These are phyloP conservation scores for Penicillium expansum DNA, from an alignment of 2,329 filamentous ascomycete species.

Conservation along the genomic window DNA sequence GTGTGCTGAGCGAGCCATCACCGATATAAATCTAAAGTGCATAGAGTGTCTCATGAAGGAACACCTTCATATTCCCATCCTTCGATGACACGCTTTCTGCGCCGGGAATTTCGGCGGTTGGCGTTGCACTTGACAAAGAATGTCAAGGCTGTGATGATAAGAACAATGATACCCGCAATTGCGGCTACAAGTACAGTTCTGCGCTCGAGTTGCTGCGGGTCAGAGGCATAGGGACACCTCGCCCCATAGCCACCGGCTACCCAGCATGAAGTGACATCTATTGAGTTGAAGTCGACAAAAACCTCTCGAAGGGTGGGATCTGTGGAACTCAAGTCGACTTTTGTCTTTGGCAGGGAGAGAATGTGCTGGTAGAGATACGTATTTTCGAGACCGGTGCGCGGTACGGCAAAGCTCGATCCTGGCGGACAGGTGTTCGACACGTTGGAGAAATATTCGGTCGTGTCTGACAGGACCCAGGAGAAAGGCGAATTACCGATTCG, in stretches of 20 bases:
- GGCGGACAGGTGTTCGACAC: slow-evolving; percentile 50
- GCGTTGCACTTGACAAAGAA: slow-evolving; percentile 64
- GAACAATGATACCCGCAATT: slow-evolving; percentile 61
- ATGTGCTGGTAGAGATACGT: slow-evolving; percentile 52
- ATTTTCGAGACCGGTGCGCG: slow-evolving; percentile 63
- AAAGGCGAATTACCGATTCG: slow-evolving; percentile 55
- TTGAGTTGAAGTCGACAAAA: slow-evolving; percentile 62
- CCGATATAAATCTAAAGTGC: not conserved
- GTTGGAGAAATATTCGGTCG: slow-evolving; percentile 44
- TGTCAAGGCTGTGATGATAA: slow-evolving; percentile 59
- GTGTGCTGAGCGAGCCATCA: not conserved
- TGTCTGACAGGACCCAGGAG: slow-evolving; percentile 53
- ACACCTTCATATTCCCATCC: slow-evolving; percentile 69
- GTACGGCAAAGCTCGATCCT: slow-evolving; percentile 54
- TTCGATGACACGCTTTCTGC: slow-evolving; percentile 50
- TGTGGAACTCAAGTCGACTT: slow-evolving; percentile 25
- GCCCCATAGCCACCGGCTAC: slow-evolving; percentile 54
- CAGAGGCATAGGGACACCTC: slow-evolving; percentile 57
- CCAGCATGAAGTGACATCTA: slow-evolving; percentile 60
- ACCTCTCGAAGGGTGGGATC: slow-evolving; percentile 38
- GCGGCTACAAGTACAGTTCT: slow-evolving; percentile 59
- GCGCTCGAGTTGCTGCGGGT: slow-evolving; percentile 43
- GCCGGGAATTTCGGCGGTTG: slow-evolving; percentile 55
- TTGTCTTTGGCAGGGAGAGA: slow-evolving; percentile 30
- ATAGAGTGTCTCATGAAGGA: slow-evolving; percentile 42